A percentile compares a stretch with the other conserved stretches of the same genome.
Evolutionary conservation across 192 early-diverging fungal species (phyloP).

Genomic region (Linnemannia hyalina): DNA sequence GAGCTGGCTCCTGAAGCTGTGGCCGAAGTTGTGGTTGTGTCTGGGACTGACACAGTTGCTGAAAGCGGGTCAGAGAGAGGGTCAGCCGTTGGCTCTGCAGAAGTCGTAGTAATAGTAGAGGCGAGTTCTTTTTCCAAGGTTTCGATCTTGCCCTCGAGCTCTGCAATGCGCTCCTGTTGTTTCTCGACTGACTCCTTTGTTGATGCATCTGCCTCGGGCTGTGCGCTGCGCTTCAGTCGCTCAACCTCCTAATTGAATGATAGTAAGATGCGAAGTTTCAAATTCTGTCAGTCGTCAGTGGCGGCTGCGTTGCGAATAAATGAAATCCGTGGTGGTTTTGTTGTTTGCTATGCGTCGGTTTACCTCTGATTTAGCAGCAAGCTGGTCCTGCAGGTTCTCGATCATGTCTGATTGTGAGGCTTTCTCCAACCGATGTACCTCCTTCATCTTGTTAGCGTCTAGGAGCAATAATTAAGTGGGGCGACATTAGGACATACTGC

Average conservation of each 20-base stretch:
- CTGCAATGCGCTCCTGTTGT: conserved; percentile 27
- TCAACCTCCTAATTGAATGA: conserved; percentile 35
- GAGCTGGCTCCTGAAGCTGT: conserved; percentile 33
- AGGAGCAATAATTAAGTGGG: background rate
- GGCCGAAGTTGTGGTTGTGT: conserved; percentile 16
- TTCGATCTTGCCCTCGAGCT: conserved; percentile 43
- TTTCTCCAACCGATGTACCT: conserved; percentile 43
- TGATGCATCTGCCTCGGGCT: background rate
- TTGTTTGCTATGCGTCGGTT: background rate
- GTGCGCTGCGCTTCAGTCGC: conserved; percentile 1
- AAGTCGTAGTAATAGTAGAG: background rate
- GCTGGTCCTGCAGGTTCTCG: conserved; percentile 53
- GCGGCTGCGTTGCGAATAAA: background rate
- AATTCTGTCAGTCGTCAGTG: background rate
- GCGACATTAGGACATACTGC: background rate
- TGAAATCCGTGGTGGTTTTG: background rate
- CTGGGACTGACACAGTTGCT: conserved; percentile 30
- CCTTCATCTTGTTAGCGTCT: conserved; percentile 44
- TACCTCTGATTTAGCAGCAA: conserved; percentile 49
- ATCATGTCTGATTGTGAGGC: conserved; percentile 56
- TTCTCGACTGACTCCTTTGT: conserved; percentile 3
- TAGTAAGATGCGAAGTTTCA: no score
- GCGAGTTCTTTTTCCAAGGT: conserved; percentile 15
- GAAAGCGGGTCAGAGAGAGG: conserved; percentile 39
- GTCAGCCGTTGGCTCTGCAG: conserved; percentile 10